These are phyloP conservation scores for Strobilomyces dryophilus DNA, from an alignment of 768 basidiomycete genomes.

Conservation along the genomic window DNA sequence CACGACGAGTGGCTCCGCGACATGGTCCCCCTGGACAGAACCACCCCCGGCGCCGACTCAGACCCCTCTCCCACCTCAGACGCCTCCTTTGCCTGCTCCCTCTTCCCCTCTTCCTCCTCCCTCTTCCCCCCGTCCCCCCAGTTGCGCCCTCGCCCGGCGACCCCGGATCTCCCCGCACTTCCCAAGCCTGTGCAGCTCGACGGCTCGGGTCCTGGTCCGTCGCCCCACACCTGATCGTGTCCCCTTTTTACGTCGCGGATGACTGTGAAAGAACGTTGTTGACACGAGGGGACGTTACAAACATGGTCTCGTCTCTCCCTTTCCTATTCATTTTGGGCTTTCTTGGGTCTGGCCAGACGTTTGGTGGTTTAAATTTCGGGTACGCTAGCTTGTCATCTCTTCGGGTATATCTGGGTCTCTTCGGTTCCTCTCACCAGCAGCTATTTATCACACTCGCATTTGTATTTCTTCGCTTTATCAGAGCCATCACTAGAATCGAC, in stretches of 20 bases:
- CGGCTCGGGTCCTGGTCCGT: constrained; percentile 12
- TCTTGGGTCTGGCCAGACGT: constrained; percentile 4
- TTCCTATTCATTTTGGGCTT: constrained; percentile 18
- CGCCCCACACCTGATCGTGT: constrained; percentile 12
- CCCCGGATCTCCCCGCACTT: constrained; percentile 12
- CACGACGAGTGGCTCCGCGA: constrained; percentile 64
- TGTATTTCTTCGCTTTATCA: constrained; percentile 21
- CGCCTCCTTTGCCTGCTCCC: constrained; percentile 7
- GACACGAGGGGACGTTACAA: constrained; percentile 17
- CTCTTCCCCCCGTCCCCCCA: constrained; percentile 17
- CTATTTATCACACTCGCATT: constrained; percentile 15
- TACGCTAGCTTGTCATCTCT: neutral
- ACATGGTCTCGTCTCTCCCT: constrained; percentile 1
- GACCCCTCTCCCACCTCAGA: constrained; percentile 25
- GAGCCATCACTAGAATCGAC: constrained; percentile 7
- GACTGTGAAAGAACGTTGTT: constrained; percentile 20
- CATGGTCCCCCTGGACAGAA: constrained; percentile 43
- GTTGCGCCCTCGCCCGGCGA: constrained; percentile 23
- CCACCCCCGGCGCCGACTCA: constrained; percentile 5
- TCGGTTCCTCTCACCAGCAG: neutral
- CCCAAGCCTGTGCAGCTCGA: constrained; percentile 9
- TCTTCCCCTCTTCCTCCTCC: constrained; percentile 13
- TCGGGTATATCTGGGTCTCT: constrained; percentile 6
- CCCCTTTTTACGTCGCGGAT: constrained; percentile 21
- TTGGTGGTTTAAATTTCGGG: constrained; percentile 2